Percentiles rank a stretch among this genome's conserved stretches.
These are phyloP conservation scores for Macrolepiota albuminosa DNA, from an alignment of 768 basidiomycete species.

Conservation along the genomic window DNA sequence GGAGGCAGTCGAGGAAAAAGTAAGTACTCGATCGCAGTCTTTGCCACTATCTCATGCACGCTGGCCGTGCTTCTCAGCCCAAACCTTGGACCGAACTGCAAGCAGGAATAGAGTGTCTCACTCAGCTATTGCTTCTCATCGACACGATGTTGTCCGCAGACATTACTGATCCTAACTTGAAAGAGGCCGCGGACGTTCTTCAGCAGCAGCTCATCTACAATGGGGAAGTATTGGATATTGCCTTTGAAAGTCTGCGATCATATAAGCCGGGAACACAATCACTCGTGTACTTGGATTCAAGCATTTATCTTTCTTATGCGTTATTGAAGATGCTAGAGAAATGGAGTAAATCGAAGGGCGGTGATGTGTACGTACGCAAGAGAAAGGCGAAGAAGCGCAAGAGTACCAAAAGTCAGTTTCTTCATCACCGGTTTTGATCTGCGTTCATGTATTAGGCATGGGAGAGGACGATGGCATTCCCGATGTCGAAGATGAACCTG, in stretches of 20 bases:
- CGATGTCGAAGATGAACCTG: constrained; percentile 64
- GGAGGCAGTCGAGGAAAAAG: constrained; percentile 88
- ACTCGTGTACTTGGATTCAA: constrained; percentile 80
- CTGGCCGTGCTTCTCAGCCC: constrained; percentile 51
- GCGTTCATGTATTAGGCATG: constrained; percentile 11
- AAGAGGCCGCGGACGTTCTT: constrained; percentile 74
- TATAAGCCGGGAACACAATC: constrained; percentile 82
- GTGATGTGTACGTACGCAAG: constrained; percentile 75
- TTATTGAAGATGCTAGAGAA: constrained; percentile 88
- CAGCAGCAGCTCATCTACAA: constrained; percentile 94
- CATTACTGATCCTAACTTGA: constrained; percentile 40
- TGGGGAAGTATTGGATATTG: constrained; percentile 88
- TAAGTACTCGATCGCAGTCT: constrained; percentile 21
- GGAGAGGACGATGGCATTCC: constrained; percentile 60
- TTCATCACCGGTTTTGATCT: neutral
- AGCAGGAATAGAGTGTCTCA: constrained; percentile 90
- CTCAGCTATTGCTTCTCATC: constrained; percentile 85
- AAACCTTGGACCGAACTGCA: constrained; percentile 93
- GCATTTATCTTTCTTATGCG: constrained; percentile 78
- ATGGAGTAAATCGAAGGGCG: constrained; percentile 69
- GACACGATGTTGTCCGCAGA: constrained; percentile 70
- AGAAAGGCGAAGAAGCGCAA: constrained; percentile 52
- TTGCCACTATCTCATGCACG: neutral
- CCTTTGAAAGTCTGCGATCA: constrained; percentile 67
- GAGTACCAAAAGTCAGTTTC: constrained; percentile 35